Conservation (phyloP, 495 filamentous ascomycete genomes). For the Amniculicola lignicola region DNA sequence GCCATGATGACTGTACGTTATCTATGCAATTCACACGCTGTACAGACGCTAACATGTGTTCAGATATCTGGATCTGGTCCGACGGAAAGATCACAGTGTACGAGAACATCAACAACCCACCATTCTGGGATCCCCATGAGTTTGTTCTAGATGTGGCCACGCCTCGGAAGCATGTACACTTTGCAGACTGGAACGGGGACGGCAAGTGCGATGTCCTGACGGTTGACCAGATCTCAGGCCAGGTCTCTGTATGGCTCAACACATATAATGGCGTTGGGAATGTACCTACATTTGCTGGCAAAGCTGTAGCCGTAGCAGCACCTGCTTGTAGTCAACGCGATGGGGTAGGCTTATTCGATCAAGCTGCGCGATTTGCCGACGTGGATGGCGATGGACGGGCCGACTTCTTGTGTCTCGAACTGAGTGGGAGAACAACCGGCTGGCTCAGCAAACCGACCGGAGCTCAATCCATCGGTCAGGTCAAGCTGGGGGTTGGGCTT, state of each 20-base stretch:
- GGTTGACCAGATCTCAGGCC: constrained; percentile 25
- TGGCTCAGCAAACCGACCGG: constrained; percentile 1
- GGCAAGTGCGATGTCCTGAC: constrained; percentile 36
- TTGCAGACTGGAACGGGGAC: constrained; percentile 38
- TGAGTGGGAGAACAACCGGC: background rate
- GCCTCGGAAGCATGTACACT: constrained; percentile 35
- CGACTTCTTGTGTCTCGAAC: constrained; percentile 1
- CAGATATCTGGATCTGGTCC: constrained; percentile 41
- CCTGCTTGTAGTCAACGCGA: constrained; percentile 31
- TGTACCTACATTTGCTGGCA: background rate
- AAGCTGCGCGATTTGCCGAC: constrained; percentile 33
- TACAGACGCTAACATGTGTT: no score
- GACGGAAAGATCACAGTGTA: constrained; percentile 12
- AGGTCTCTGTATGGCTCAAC: constrained; percentile 35
- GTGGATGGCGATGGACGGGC: constrained; percentile 16
- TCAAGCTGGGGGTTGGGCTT: constrained; percentile 15
- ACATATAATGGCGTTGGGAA: background rate
- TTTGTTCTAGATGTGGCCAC: constrained; percentile 14
- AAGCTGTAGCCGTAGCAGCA: background rate
- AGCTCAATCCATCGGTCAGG: constrained; percentile 9
- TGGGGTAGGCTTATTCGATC: constrained; percentile 33
- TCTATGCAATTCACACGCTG: no score
- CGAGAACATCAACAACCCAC: background rate
- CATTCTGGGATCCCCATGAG: background rate
- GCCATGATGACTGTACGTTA: constrained; percentile 47